Evolutionary conservation across 192 early-diverging fungal species (phyloP), one percentile per base, ranked within the genome.

Genomic region (Coemansia sp.): DNA sequence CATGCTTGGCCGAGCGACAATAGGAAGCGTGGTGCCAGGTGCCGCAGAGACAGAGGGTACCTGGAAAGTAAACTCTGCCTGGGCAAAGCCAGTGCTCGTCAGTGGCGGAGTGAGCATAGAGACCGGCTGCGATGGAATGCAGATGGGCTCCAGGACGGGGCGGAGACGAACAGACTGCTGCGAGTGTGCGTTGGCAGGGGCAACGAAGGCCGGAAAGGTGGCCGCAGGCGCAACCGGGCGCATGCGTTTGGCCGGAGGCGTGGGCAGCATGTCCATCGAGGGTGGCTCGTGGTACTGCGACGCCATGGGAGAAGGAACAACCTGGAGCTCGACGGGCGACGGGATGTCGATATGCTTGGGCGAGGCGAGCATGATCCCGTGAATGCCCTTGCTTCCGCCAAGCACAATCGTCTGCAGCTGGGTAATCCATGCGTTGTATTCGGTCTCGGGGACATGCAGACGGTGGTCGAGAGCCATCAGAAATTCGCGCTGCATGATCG

Each of bases 401-500:
- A 65, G 35, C 58, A 79, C 59, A 36, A 81, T 81, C 13, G 63
- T 71, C 62, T 75, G 69, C 32, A 81, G 55, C 35, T 62, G 64
- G 55, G 49, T 42, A 24, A 87, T 78, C 93, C 93, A 95, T 32
- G 81, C 72, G 60, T 82, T 82, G 71, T 90, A 95, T 54, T 93
- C 86, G 7, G 71, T 42, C 30, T 87, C 81, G 6, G 83, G 69
- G 16, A 93, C 88, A 71, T 89, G 86, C 28, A 92, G 79, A 56
- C 85, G 83, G 60, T 87, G 93, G 49, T 90, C 81, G 28, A 95
- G 84, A 22, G 91, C 87, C 30, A 78, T 66, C 61, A 95, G 66
- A 65, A 92, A 92, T 65, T 95, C 93, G 61, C 89, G 90, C 83
- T 92, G 92, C 87, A 92, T 91, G 9, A 89, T 86, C 51, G 90